Percentiles rank a stretch among this genome's conserved stretches.
phyloP scores from a whole-genome alignment of 2,329 filamentous ascomycete species.

The Domatiomyces globalis region DNA sequence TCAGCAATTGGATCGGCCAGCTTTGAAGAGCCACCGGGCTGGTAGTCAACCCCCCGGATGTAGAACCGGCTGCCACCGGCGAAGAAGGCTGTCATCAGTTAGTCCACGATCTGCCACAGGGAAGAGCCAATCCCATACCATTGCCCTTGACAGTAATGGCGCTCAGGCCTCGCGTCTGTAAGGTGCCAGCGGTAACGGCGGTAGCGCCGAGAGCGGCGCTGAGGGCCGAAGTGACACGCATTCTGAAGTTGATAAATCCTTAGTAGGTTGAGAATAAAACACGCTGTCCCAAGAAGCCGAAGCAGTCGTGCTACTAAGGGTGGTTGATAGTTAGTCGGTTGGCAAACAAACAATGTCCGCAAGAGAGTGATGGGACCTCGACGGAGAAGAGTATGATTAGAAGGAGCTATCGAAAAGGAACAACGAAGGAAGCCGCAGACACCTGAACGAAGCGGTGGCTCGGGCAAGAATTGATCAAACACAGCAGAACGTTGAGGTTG shows the following conservation, averaged over 20 bases:
- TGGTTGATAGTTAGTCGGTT: background rate
- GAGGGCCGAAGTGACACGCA: slow-evolving; percentile 39
- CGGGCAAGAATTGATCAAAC: background rate
- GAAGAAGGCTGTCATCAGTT: slow-evolving; percentile 42
- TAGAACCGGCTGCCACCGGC: slow-evolving; percentile 44
- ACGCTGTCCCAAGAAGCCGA: background rate
- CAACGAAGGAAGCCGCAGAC: slow-evolving; percentile 19
- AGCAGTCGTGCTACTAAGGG: slow-evolving; percentile 2
- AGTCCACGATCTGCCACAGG: background rate
- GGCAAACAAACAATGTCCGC: slow-evolving; percentile 4
- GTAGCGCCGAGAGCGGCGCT: slow-evolving; percentile 34
- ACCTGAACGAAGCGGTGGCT: slow-evolving; percentile 16
- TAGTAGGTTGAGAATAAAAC: background rate
- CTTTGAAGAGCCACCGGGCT: slow-evolving; percentile 49
- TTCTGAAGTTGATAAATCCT: slow-evolving; percentile 23
- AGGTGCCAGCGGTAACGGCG: slow-evolving; percentile 30
- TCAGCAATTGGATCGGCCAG: slow-evolving; percentile 65
- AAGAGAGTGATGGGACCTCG: slow-evolving; percentile 12
- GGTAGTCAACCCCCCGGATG: slow-evolving; percentile 46
- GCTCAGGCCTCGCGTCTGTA: slow-evolving; percentile 33
- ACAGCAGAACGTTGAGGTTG: background rate
- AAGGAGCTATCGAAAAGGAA: slow-evolving; percentile 15
- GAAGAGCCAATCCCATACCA: slow-evolving; percentile 25
- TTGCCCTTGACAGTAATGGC: slow-evolving; percentile 50
- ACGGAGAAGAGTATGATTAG: slow-evolving; percentile 7